Conservation (phyloP, 1,284 basidiomycete genomes). For the Caloboletus inedulis region DNA sequence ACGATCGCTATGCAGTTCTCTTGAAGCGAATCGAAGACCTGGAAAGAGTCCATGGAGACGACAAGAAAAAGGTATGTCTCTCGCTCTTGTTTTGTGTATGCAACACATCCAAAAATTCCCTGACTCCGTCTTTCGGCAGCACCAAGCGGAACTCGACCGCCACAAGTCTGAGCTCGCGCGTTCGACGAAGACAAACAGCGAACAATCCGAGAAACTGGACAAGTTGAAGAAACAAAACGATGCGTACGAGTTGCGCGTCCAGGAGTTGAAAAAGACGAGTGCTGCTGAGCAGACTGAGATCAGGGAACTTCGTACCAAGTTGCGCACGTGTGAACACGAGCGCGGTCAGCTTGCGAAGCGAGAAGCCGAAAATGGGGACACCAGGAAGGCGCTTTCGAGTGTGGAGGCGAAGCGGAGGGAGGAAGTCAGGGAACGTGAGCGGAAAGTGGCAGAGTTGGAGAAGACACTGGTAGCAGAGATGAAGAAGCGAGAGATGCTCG, state of each 20-base stretch:
- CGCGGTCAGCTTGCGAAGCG: conserved; percentile 48
- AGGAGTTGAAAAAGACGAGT: conserved; percentile 55
- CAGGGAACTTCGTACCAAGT: conserved; percentile 57
- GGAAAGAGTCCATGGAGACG: conserved; percentile 60
- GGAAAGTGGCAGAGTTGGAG: conserved; percentile 54
- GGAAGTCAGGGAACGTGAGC: conserved; percentile 54
- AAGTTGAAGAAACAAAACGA: conserved; percentile 64
- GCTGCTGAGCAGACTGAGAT: conserved; percentile 54
- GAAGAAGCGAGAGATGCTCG: conserved; percentile 46
- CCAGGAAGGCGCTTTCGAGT: conserved; percentile 49
- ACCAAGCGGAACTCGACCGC: conserved; percentile 55
- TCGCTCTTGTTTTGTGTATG: not conserved
- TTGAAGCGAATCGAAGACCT: conserved; percentile 67
- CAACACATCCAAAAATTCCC: not conserved
- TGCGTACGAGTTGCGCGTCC: conserved; percentile 49
- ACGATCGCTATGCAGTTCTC: conserved; percentile 51
- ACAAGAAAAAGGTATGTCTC: conserved; percentile 57
- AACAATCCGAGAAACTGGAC: conserved; percentile 54
- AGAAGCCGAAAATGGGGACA: conserved; percentile 49
- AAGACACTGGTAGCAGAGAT: conserved; percentile 47
- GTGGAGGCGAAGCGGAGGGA: conserved; percentile 50
- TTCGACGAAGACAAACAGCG: conserved; percentile 45
- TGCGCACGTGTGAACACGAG: conserved; percentile 61
- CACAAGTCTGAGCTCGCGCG: conserved; percentile 54
- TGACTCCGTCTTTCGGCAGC: conserved; percentile 37